Conservation (phyloP, 306 rosid genomes). For the Sesbania bispinosa region DNA sequence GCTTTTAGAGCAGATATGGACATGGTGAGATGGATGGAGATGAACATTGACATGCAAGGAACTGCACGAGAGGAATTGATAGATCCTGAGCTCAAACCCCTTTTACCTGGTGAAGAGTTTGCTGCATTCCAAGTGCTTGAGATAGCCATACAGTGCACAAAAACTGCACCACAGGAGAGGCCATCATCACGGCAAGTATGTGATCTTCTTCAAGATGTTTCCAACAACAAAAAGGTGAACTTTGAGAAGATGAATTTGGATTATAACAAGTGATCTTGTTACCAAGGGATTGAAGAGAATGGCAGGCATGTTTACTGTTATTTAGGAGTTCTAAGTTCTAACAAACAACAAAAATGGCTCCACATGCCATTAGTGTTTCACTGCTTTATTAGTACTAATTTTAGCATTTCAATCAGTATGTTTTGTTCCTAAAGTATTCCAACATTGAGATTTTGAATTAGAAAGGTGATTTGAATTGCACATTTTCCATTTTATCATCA, state of each 20-base stretch:
- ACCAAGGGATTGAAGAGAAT: not conserved
- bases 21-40: slow-evolving; percentile 95
- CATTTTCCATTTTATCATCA: not conserved
- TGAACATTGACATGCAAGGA: slow-evolving; percentile 40
- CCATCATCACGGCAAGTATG: slow-evolving; percentile 72
- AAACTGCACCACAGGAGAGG: slow-evolving; percentile 68
- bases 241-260: slow-evolving; percentile 46
- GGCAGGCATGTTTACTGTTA: not conserved
- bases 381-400: not conserved
- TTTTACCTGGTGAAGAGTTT: slow-evolving; percentile 52
- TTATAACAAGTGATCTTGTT: not conserved
- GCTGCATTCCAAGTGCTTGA: slow-evolving; percentile 87
- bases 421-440: not conserved
- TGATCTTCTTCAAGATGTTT: slow-evolving; percentile 61
- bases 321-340: not conserved
- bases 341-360: not conserved
- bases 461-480: not conserved
- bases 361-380: not conserved
- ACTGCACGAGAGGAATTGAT: slow-evolving; percentile 46
- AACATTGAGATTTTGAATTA: not conserved
- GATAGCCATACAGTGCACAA: slow-evolving; percentile 78
- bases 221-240: slow-evolving; percentile 41
- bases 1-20: slow-evolving; percentile 63
- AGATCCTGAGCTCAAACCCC: slow-evolving; percentile 55
- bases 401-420: not conserved